phyloP scores from a whole-genome alignment of 1,284 basidiomycete species.

The Thecaphora thlaspeos region DNA sequence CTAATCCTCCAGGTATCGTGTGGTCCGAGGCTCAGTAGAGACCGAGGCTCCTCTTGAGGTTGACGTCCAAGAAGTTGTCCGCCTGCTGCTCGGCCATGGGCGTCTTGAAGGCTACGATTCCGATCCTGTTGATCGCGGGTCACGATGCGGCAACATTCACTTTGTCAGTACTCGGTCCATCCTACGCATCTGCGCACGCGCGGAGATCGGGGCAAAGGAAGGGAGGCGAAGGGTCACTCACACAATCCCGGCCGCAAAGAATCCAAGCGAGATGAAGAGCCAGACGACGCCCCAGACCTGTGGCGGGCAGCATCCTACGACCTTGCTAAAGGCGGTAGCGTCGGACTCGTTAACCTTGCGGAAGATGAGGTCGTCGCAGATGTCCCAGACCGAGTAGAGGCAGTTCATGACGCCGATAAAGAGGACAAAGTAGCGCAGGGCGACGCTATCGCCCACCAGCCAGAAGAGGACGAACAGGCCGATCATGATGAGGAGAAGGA shows the following conservation, averaged over 20 bases:
- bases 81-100: constrained; percentile 41
- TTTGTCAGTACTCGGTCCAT: too few relatives aligned
- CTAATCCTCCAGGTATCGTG: too few relatives aligned
- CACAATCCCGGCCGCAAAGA: constrained; percentile 78
- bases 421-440: constrained; percentile 67
- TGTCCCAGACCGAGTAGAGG: constrained; percentile 49
- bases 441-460: constrained; percentile 31
- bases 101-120: constrained; percentile 51
- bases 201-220: constrained; percentile 72
- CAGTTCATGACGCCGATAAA: constrained; percentile 68
- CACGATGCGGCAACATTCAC: too few relatives aligned
- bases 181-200: too few relatives aligned
- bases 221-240: too few relatives aligned
- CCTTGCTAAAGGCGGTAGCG: constrained; percentile 80
- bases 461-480: constrained; percentile 48
- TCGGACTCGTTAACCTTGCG: constrained; percentile 77
- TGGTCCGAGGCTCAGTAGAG: too few relatives aligned
- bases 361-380: constrained; percentile 75
- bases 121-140: constrained; percentile 15
- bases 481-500: constrained; percentile 45
- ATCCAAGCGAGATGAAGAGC: constrained; percentile 76
- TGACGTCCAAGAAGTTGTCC: constrained; percentile 40
- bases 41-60: constrained; percentile 12
- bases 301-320: constrained; percentile 68
- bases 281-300: constrained; percentile 70